A percentile compares a stretch with the other conserved stretches of the same genome.
Evolutionary conservation across 2,329 filamentous ascomycete species (phyloP).

Genomic region (Lecanicillium sp.): DNA sequence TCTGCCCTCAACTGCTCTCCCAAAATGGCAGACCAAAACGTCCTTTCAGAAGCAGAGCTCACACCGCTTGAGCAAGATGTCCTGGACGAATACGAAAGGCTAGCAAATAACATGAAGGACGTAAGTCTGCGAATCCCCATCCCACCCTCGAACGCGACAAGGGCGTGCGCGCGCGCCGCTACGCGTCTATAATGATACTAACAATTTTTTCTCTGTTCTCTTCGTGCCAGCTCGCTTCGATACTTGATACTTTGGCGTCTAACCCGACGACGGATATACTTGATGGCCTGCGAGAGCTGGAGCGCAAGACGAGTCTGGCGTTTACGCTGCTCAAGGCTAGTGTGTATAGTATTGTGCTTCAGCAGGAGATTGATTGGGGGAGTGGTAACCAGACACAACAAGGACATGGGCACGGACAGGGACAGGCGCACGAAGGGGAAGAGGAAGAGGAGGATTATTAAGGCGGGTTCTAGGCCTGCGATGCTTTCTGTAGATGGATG

Average conservation of each 20-base stretch:
- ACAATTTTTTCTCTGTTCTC: background rate
- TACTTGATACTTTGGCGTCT: constrained; percentile 55
- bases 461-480: too few species aligned
- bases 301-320: constrained; percentile 89
- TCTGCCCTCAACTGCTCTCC: too few species aligned
- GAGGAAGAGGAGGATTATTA: too few species aligned
- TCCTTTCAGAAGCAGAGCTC: constrained; percentile 47
- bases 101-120: constrained; percentile 86
- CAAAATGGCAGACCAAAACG: constrained; percentile 12
- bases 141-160: too few species aligned
- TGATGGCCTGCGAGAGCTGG: constrained; percentile 77
- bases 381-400: constrained; percentile 30
- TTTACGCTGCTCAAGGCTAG: constrained; percentile 96
- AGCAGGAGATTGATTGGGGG: constrained; percentile 85
- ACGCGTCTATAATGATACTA: background rate
- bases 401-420: too few species aligned
- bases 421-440: constrained; percentile 13
- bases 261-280: constrained; percentile 74
- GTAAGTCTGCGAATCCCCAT: constrained; percentile 35
- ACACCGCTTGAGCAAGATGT: constrained; percentile 86
- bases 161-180: too few species aligned
- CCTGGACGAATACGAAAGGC: constrained; percentile 81
- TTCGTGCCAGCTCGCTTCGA: constrained; percentile 43
- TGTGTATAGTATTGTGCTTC: constrained; percentile 96
- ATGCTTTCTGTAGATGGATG: too few species aligned